A percentile compares a stretch with the other conserved stretches of the same genome.
Conservation (phyloP, 1,284 basidiomycete species). For the Mycena citricolor region DNA sequence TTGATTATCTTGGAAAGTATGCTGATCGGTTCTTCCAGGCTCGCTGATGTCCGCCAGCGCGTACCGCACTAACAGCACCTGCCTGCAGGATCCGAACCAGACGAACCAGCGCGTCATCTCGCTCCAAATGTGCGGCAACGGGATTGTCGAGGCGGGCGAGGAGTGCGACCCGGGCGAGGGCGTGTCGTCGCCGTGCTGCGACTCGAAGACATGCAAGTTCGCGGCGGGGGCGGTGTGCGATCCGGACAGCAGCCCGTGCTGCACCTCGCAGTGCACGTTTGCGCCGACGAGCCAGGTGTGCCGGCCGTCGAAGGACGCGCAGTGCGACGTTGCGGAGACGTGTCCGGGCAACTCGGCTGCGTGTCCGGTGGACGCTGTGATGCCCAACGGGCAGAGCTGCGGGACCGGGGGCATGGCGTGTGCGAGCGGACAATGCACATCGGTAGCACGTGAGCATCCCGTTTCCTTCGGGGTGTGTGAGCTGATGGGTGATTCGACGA, state of each 20-base stretch:
- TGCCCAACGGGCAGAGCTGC: constrained; percentile 69
- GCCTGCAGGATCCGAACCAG: constrained; percentile 58
- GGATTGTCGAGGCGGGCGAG: constrained; percentile 75
- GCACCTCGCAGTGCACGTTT: constrained; percentile 70
- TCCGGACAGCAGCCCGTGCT: constrained; percentile 77
- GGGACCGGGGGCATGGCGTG: constrained; percentile 68
- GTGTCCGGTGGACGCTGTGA: constrained; percentile 72
- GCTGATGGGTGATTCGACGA: too few relatives aligned
- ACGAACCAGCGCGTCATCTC: constrained; percentile 47
- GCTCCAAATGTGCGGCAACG: constrained; percentile 78
- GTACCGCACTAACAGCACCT: constrained; percentile 53
- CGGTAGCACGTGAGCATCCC: constrained; percentile 56
- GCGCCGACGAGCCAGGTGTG: constrained; percentile 70
- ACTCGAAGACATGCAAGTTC: constrained; percentile 80
- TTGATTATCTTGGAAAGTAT: background rate
- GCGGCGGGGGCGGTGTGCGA: constrained; percentile 74
- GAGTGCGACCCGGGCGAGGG: constrained; percentile 85
- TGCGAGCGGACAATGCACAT: constrained; percentile 83
- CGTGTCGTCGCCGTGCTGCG: constrained; percentile 71
- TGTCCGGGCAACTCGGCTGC: constrained; percentile 75
- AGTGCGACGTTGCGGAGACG: constrained; percentile 77
- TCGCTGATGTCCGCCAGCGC: constrained; percentile 54
- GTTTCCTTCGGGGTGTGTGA: constrained; percentile 11
- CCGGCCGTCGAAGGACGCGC: constrained; percentile 63
- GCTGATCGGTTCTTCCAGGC: constrained; percentile 37